These are phyloP conservation scores for Luzula sylvatica DNA, from an alignment of 176 grass and related monocot genomes.

Conservation along the genomic window DNA sequence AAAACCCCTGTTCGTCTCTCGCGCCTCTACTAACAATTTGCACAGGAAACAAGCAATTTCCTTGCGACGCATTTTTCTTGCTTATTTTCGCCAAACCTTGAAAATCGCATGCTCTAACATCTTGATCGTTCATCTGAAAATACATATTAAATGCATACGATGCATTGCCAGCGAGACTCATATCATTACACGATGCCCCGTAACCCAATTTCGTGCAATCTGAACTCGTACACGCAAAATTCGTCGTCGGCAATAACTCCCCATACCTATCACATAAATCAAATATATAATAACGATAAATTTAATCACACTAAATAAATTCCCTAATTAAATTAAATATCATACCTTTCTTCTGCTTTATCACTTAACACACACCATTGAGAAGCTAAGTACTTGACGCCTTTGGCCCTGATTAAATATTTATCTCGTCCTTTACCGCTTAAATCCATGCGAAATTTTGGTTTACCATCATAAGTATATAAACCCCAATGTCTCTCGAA, in stretches of 20 bases:
- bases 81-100: constrained; percentile 18
- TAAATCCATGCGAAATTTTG: constrained; percentile 68
- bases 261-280: constrained; percentile 28
- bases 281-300: no score
- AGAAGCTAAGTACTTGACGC: constrained; percentile 49
- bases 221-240: constrained; percentile 53
- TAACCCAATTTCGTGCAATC: constrained; percentile 70
- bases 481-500: constrained; percentile 80
- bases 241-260: constrained; percentile 33
- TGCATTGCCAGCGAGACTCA: constrained; percentile 23
- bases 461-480: constrained; percentile 56
- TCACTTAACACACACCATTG: constrained; percentile 73
- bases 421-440: constrained; percentile 34
- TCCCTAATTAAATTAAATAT: not conserved
- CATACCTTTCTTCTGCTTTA: constrained; percentile 22
- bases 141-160: constrained; percentile 28
- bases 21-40: constrained; percentile 20
- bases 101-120: constrained; percentile 18
- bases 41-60: constrained; percentile 23
- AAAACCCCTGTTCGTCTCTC: not conserved
- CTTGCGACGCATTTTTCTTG: constrained; percentile 9
- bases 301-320: no score
- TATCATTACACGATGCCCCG: constrained; percentile 29
- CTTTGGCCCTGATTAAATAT: constrained; percentile 36
- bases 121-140: constrained; percentile 26